Evolutionary conservation across 164 flowering plant genomes (phyloP).

Genomic region (Euptelea pleiosperma): DNA sequence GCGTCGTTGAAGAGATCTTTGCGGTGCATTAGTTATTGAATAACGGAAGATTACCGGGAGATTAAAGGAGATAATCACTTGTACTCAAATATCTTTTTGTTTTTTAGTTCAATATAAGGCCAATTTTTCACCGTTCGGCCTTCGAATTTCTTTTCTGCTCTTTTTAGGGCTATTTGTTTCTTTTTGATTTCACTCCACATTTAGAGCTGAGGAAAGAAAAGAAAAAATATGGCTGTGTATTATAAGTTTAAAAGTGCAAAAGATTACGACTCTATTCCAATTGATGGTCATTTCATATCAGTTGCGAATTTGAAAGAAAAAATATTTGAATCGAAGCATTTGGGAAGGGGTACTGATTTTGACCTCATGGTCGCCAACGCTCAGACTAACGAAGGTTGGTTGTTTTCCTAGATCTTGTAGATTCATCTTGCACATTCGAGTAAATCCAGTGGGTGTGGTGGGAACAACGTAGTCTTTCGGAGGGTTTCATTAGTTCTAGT

Average conservation of each 20-base stretch:
- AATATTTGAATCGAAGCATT: slow-evolving; percentile 97
- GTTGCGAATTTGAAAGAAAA: slow-evolving; percentile 89
- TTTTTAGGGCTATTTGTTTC: slow-evolving; percentile 13
- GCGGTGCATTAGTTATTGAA: too few relatives aligned
- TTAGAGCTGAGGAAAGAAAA: slow-evolving; percentile 20
- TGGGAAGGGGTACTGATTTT: slow-evolving; percentile 95
- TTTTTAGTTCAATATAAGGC: slow-evolving; percentile 42
- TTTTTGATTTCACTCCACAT: slow-evolving; percentile 15
- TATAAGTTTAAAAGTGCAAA: slow-evolving; percentile 99
- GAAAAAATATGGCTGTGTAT: slow-evolving; percentile 70
- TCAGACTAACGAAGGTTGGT: slow-evolving; percentile 98
- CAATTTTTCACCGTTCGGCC: too few relatives aligned
- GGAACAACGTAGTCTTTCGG: background rate
- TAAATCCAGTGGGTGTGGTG: background rate
- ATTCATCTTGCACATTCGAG: slow-evolving; percentile 4
- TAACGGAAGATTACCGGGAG: background rate
- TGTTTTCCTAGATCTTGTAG: slow-evolving; percentile 12
- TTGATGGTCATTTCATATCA: slow-evolving; percentile 94
- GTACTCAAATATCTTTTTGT: slow-evolving; percentile 15
- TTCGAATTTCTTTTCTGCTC: slow-evolving; percentile 18
- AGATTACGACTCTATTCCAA: slow-evolving; percentile 84
- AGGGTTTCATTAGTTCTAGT: slow-evolving; percentile 7
- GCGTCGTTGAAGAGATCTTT: slow-evolving; percentile 1
- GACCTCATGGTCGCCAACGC: slow-evolving; percentile 96
- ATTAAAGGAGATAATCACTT: slow-evolving; percentile 12